Conservation (phyloP, 2,329 filamentous ascomycete species). For the Calonectria hawksworthii region DNA sequence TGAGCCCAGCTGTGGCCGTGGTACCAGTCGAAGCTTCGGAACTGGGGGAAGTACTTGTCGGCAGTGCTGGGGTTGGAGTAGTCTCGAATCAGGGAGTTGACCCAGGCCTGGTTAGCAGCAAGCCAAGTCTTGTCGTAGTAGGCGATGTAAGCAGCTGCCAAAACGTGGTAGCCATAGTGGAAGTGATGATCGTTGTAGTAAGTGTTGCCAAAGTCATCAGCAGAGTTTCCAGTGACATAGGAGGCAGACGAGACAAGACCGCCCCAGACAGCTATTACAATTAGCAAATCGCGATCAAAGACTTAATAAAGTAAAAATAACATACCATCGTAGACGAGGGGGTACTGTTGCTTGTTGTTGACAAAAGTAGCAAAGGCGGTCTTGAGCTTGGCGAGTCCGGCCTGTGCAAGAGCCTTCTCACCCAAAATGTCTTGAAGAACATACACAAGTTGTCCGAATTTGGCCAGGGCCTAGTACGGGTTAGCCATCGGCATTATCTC, state of each 20-base stretch:
- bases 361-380: slow-evolving; percentile 75
- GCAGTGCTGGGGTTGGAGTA: slow-evolving; percentile 79
- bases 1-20: slow-evolving; percentile 96
- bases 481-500: not conserved
- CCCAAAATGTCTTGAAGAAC: slow-evolving; percentile 74
- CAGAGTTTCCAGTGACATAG: slow-evolving; percentile 77
- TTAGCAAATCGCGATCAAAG: slow-evolving; percentile 16
- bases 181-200: slow-evolving; percentile 85
- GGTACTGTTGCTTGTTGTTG: slow-evolving; percentile 76
- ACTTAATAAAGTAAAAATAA: not conserved
- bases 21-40: slow-evolving; percentile 91
- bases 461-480: slow-evolving; percentile 72
- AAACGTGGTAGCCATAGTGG: slow-evolving; percentile 91
- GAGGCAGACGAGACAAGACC: slow-evolving; percentile 83
- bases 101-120: slow-evolving; percentile 78
- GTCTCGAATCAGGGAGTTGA: slow-evolving; percentile 89
- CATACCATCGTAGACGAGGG: slow-evolving; percentile 69
- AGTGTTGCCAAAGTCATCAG: slow-evolving; percentile 90
- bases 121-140: slow-evolving; percentile 84
- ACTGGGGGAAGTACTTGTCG: slow-evolving; percentile 86
- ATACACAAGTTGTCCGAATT: slow-evolving; percentile 80
- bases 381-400: slow-evolving; percentile 74
- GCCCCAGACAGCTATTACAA: slow-evolving; percentile 74
- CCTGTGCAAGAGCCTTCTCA: slow-evolving; percentile 68
- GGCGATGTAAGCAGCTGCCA: slow-evolving; percentile 86